phyloP scores from a whole-genome alignment of 306 rosid species.

The Sesbania bispinosa region DNA sequence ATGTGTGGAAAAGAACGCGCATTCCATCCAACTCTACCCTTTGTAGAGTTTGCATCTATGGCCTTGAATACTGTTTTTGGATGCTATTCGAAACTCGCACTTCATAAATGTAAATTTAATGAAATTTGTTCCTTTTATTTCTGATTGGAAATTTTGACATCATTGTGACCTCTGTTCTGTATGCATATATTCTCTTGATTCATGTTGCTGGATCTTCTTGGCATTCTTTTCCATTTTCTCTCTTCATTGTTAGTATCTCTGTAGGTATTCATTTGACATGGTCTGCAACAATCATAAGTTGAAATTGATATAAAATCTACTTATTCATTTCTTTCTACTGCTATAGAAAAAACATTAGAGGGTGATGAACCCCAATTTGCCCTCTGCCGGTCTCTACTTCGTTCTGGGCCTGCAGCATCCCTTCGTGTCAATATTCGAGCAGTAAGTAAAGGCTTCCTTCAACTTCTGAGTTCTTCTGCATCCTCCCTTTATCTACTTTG shows the following conservation, averaged over 20 bases:
- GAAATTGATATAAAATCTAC: background rate
- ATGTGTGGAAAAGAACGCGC: too few relatives aligned
- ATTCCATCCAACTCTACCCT: too few relatives aligned
- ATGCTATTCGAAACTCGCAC: too few relatives aligned
- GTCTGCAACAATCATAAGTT: conserved; percentile 5
- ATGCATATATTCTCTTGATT: background rate
- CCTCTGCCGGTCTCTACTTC: conserved; percentile 73
- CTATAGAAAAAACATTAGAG: conserved; percentile 62
- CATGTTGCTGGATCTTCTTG: background rate
- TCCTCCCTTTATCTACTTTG: background rate
- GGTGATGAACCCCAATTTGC: conserved; percentile 59
- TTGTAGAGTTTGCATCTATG: too few relatives aligned
- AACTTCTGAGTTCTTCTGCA: background rate
- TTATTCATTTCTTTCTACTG: conserved; percentile 15
- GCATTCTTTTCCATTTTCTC: conserved; percentile 2
- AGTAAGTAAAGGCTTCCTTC: conserved; percentile 44
- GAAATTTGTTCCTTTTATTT: background rate
- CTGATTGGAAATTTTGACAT: background rate
- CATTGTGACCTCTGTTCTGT: background rate
- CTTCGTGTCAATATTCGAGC: conserved; percentile 84
- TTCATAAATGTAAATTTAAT: background rate
- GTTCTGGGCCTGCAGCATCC: conserved; percentile 89
- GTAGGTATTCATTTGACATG: background rate
- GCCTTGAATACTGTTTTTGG: too few relatives aligned
- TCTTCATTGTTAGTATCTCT: background rate